Conservation (phyloP, 108 stramenopile species). For the Cyclostephanos invisitatus region DNA sequence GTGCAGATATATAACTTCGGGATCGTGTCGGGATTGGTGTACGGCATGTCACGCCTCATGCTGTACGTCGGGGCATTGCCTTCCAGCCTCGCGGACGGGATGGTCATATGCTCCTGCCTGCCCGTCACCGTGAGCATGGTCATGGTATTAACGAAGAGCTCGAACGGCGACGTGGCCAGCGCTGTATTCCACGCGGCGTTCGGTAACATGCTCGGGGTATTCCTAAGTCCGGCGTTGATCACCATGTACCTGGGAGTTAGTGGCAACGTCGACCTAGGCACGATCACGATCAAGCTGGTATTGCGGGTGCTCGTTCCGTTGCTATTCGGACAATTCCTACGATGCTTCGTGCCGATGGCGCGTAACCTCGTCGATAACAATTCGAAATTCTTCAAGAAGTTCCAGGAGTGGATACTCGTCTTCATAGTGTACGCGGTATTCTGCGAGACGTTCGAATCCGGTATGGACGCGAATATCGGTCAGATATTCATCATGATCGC, state of each 20-base stretch:
- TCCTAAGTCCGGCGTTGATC: slow-evolving; percentile 63
- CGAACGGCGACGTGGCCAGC: slow-evolving; percentile 82
- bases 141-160: slow-evolving; percentile 73
- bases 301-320: slow-evolving; percentile 63
- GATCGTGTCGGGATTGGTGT: slow-evolving; percentile 64
- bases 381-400: slow-evolving; percentile 53
- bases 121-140: slow-evolving; percentile 88
- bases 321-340: slow-evolving; percentile 57
- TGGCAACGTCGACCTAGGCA: slow-evolving; percentile 46
- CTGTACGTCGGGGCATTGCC: slow-evolving; percentile 40
- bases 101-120: slow-evolving; percentile 74
- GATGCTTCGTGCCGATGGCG: slow-evolving; percentile 39
- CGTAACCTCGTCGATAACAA: slow-evolving; percentile 49
- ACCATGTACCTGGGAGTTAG: slow-evolving; percentile 51
- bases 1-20: slow-evolving; percentile 82
- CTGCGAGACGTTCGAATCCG: slow-evolving; percentile 56
- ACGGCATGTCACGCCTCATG: slow-evolving; percentile 60
- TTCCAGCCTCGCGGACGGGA: slow-evolving; percentile 69
- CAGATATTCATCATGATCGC: slow-evolving; percentile 57
- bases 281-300: slow-evolving; percentile 57
- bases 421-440: slow-evolving; percentile 74
- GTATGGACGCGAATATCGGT: slow-evolving; percentile 29
- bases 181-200: slow-evolving; percentile 78
- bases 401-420: slow-evolving; percentile 57
- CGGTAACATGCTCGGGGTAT: slow-evolving; percentile 68